Base-by-base conservation (phyloP, 495 filamentous ascomycete species). In the Apiosordaria backusii region DNA sequence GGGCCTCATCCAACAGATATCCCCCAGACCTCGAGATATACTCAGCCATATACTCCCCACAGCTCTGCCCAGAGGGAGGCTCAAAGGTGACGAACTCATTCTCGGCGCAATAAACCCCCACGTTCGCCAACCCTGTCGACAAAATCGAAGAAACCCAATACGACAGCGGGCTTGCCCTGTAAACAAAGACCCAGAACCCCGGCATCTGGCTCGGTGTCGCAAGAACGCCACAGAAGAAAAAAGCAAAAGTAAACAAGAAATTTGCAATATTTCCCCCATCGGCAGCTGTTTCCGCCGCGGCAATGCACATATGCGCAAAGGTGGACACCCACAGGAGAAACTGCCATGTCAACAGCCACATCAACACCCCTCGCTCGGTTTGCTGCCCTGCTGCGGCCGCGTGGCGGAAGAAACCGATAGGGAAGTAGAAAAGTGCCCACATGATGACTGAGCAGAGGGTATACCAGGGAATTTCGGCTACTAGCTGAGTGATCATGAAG, bases 401-500 rank as follows among this genome's bases (percentile, higher is more conserved):
- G 45, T 50, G 45, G 45, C 18, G 7, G 18, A 9, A 50, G 7
- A 50, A 18, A 50, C 45, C 45, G 45, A 50, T 50, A 50, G 45
- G 45, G 71, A 85, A 88, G 72, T 86, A 88, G 0, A 86, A 68
- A 0, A 83, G 79, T 24, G 83, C 84, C 64, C 88, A 74, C 52
- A 86, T 76, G 29, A 84, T 77, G 13, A 72, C 45, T 50, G 45
- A 50, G 18, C 45, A 50, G 45, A 50, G 7, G 65, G 65, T 87
- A 88, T 50, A 50, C 45, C 45, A 50, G 0, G 86, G 87, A 15
- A 89, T 81, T 64, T 89, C 87, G 0, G 81, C 83, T 5, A 88
- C 75, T 19, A 86, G 73, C 70, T 84, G 76, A 68, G 80, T 81
- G 3, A 74, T 80, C 3, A 80, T 77, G 69, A 80, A 82, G 16